These are phyloP conservation scores for Chalaropsis ovoidea DNA, from an alignment of 2,329 filamentous ascomycete species.

Conservation along the genomic window DNA sequence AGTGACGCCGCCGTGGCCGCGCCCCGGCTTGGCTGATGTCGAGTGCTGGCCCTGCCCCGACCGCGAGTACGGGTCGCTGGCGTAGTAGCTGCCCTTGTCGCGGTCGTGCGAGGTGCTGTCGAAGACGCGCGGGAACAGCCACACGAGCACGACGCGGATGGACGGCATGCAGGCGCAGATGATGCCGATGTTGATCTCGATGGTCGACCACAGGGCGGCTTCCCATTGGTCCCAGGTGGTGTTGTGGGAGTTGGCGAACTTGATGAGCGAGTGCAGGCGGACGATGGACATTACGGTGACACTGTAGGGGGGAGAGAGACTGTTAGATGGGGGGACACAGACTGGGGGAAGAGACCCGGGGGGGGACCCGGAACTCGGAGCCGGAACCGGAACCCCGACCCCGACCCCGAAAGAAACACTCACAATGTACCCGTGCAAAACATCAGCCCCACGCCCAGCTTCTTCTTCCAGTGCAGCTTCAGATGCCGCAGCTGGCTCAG, in stretches of 20 bases:
- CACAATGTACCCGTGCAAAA: slow-evolving; percentile 37
- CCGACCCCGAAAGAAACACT: slow-evolving; percentile 24
- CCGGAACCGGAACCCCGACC: too few species aligned
- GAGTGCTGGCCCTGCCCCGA: slow-evolving; percentile 1
- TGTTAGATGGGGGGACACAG: slow-evolving; percentile 16
- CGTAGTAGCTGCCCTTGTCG: slow-evolving; percentile 28
- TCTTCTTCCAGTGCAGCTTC: slow-evolving; percentile 37
- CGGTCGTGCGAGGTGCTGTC: slow-evolving; percentile 29
- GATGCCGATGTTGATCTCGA: slow-evolving; percentile 32
- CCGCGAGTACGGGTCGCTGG: slow-evolving; percentile 25
- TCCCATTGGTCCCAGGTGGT: slow-evolving; percentile 31
- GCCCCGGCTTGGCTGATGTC: not conserved
- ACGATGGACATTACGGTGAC: slow-evolving; percentile 32
- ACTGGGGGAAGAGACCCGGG: not conserved
- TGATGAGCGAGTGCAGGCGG: slow-evolving; percentile 30
- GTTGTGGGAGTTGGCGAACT: slow-evolving; percentile 30
- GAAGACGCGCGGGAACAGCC: slow-evolving; percentile 31
- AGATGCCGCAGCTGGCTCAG: slow-evolving; percentile 35
- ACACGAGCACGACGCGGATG: slow-evolving; percentile 30
- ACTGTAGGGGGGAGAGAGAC: slow-evolving; percentile 19
- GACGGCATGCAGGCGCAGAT: slow-evolving; percentile 33
- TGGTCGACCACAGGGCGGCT: slow-evolving; percentile 30
- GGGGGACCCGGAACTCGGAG: too few species aligned
- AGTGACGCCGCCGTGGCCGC: too few species aligned
- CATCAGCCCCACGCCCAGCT: slow-evolving; percentile 37